phyloP scores from a whole-genome alignment of 768 basidiomycete species.

The Amanita molliuscula region DNA sequence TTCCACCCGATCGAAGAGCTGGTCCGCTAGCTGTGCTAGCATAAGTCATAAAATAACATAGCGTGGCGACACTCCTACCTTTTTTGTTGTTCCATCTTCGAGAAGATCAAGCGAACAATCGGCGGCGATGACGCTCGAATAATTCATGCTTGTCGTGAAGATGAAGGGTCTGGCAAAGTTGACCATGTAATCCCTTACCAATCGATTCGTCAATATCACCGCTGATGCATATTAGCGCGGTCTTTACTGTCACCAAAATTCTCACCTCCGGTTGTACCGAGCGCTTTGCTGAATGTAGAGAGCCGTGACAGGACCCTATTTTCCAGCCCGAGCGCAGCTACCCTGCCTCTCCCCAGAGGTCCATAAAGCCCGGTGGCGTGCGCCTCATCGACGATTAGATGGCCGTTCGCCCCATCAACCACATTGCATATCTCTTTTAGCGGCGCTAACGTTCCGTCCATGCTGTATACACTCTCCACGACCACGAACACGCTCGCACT shows the following conservation, averaged over 20 bases:
- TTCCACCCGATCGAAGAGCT: slow-evolving; percentile 33
- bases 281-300: slow-evolving; percentile 89
- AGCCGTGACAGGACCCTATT: slow-evolving; percentile 63
- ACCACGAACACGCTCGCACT: slow-evolving; percentile 57
- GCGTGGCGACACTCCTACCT: slow-evolving; percentile 23
- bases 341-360: slow-evolving; percentile 62
- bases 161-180: slow-evolving; percentile 90
- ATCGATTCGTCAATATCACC: slow-evolving; percentile 59
- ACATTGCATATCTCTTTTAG: slow-evolving; percentile 53
- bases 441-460: slow-evolving; percentile 91
- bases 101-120: slow-evolving; percentile 76
- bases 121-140: slow-evolving; percentile 64
- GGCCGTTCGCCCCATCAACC: slow-evolving; percentile 50
- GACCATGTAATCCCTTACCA: slow-evolving; percentile 77
- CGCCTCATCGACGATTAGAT: slow-evolving; percentile 85
- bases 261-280: slow-evolving; percentile 80
- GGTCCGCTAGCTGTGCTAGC: slow-evolving; percentile 14
- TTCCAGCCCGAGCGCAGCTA: slow-evolving; percentile 59
- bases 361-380: slow-evolving; percentile 92
- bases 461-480: slow-evolving; percentile 85
- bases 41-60: background rate
- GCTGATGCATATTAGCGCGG: slow-evolving; percentile 29
- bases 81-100: slow-evolving; percentile 49
- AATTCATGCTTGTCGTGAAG: slow-evolving; percentile 81
- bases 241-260: slow-evolving; percentile 8